Evolutionary conservation across 1,284 basidiomycete genomes (phyloP), one percentile per base, ranked within the genome.

Genomic region (Irpex sp.): DNA sequence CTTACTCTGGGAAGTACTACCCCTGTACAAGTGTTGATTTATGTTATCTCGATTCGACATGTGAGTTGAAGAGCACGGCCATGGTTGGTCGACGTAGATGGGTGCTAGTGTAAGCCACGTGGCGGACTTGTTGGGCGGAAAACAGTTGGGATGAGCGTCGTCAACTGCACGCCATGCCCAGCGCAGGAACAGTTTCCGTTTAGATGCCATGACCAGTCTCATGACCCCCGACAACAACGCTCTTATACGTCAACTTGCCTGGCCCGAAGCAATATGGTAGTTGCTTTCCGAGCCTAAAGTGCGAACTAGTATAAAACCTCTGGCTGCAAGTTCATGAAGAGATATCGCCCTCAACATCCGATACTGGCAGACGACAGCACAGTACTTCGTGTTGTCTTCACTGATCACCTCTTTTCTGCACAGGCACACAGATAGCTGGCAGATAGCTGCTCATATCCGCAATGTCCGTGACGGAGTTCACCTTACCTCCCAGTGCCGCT

Each of bases 391-490:
- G 2, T 26, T 26, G 26, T 26, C 26, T 26, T 26, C 26, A 26
- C 26, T 26, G 26, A 26, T 26, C 26, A 3, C 26, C 26, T 26
- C 26, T 26, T 26, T 26, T 26, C 26, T 26, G 26, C 26, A 26
- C 26, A 26, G 26, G 2, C 4, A 26, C 26, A 26, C 26, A 26
- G 26, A 26, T 26, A 26, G 26, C 26, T 26, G 26, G 26, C 26
- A 26, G 26, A 26, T 26, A 26, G 3, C 26, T 26, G 26, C 26
- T 26, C 26, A 11, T 17, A 55, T 11, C 26, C 13, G 53, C 53
- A 5, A 55, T 55, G 53, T 17, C 13, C n/a, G 70, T 71, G 66
- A 36, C 68, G 2, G 79, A 83, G 67, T 83, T 87, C 63, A 73
- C 72, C 53, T 77, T 78, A 21, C 74, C 76, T 26, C 65, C 21